Base-by-base conservation (phyloP, 2,329 filamentous ascomycete species). In the Talaromyces sp. region DNA sequence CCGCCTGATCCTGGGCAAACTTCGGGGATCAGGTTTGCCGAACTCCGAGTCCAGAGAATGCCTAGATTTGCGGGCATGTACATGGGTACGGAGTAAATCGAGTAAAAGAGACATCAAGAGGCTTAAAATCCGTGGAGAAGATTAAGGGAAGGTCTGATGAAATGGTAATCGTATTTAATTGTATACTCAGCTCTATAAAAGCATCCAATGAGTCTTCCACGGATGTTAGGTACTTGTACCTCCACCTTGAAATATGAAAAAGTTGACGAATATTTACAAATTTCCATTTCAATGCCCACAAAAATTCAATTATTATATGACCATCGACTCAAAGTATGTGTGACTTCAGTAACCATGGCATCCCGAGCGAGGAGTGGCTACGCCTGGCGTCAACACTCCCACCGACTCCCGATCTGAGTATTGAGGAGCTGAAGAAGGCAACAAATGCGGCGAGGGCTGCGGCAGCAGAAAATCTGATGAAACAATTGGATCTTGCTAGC, bases 321-420 rank as follows among this genome's bases (percentile, higher is more conserved):
- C 8, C 25, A 29, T 27, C 15, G 13, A 29, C 25, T 47, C 5
- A 13, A 15, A n/a, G 22, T 13, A 78, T 77, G 73, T 71, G 72
- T 40, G 76, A 78, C 58, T 80, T 78, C 67, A 77, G 80, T 0
- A 64, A 72, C 65, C 84, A 82, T 65, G 79, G 77, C 25, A 73
- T 72, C 1, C 74, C 77, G 5, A 80, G 77, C 64, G 72, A 76
- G 2, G 82, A 83, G 70, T 84, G 82, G 83, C 67, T 78, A 2
- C 79, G 75, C 0, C 68, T 82, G 0, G 77, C 79, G 64, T 69
- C 71, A 5, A 72, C 68, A 1, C 69, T 79, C n/a, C 73, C 75
- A 4, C 31, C 72, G 2, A n/a, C 68, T 1, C 70, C 74, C 1
- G 45, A 70, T 3, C 65, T 75, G 27, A 63, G 70, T 8, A 7